Conservation (phyloP, 2,329 filamentous ascomycete species). For the Beauveria varroae region DNA sequence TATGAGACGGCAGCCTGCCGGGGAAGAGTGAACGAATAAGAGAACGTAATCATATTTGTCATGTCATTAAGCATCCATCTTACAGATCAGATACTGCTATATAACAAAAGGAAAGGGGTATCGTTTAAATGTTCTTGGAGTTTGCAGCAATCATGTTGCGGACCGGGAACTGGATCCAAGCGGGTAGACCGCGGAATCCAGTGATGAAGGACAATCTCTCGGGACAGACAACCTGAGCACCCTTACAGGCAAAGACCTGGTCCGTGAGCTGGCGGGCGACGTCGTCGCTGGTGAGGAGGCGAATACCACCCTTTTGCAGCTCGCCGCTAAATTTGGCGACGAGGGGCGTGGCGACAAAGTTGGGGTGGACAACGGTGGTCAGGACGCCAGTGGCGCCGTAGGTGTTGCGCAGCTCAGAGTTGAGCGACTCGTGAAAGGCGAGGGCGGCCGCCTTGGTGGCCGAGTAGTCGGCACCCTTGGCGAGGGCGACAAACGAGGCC, state of each 20-base stretch:
- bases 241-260: constrained; percentile 32
- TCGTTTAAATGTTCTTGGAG: constrained; percentile 4
- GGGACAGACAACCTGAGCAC: constrained; percentile 34
- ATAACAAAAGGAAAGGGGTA: neutral
- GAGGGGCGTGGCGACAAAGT: constrained; percentile 20
- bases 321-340: constrained; percentile 17
- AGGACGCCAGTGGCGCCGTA: constrained; percentile 53
- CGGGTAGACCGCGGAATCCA: neutral
- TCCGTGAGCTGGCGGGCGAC: constrained; percentile 32
- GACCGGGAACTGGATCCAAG: constrained; percentile 5
- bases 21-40: neutral
- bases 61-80: neutral
- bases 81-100: neutral
- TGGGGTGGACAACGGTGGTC: constrained; percentile 52
- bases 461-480: constrained; percentile 56
- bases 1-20: neutral
- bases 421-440: constrained; percentile 55
- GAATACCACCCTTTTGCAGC: constrained; percentile 15
- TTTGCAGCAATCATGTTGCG: neutral
- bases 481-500: constrained; percentile 49
- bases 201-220: constrained; percentile 9
- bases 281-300: constrained; percentile 19
- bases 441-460: constrained; percentile 54
- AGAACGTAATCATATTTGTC: neutral
- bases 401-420: constrained; percentile 42